These are phyloP conservation scores for Hirsutella rhossiliensis DNA, from an alignment of 2,329 filamentous ascomycete genomes.

Conservation along the genomic window DNA sequence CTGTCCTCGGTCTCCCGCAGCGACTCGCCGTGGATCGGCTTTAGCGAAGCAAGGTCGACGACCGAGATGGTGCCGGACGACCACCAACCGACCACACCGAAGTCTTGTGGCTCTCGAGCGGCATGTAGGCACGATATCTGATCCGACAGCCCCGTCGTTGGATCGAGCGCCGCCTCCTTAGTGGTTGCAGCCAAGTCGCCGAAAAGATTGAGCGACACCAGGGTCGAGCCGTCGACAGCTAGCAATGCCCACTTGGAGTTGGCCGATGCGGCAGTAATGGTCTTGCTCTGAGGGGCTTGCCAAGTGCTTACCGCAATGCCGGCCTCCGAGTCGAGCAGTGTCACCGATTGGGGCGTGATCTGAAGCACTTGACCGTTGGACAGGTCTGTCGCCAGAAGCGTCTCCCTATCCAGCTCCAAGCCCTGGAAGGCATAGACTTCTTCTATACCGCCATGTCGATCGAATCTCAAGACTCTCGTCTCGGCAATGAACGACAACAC, in stretches of 20 bases:
- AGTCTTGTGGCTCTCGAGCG: conserved; percentile 45
- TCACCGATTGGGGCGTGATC: conserved; percentile 53
- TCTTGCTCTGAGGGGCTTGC: conserved; percentile 33
- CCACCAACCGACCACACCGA: conserved; percentile 82
- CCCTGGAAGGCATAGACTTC: conserved; percentile 70
- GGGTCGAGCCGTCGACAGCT: conserved; percentile 60
- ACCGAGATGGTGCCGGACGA: conserved; percentile 69
- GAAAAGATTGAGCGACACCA: conserved; percentile 56
- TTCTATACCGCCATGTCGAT: conserved; percentile 64
- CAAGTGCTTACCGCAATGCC: conserved; percentile 45
- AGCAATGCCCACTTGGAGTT: conserved; percentile 60
- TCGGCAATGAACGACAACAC: conserved; percentile 73
- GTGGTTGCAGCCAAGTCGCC: conserved; percentile 44
- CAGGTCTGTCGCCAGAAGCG: conserved; percentile 58
- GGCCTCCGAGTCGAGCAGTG: conserved; percentile 49
- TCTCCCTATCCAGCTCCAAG: conserved; percentile 56
- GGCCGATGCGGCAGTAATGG: conserved; percentile 68
- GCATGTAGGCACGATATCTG: conserved; percentile 81
- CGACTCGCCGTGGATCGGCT: conserved; percentile 51
- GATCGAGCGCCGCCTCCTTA: conserved; percentile 46
- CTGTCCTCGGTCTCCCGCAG: conserved; percentile 50
- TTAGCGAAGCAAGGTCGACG: conserved; percentile 53
- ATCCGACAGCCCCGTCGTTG: conserved; percentile 28
- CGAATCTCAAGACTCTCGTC: conserved; percentile 73
- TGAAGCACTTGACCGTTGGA: conserved; percentile 56